Base-by-base conservation (phyloP, 2,329 filamentous ascomycete genomes). In the Ophiostoma ulmi region DNA sequence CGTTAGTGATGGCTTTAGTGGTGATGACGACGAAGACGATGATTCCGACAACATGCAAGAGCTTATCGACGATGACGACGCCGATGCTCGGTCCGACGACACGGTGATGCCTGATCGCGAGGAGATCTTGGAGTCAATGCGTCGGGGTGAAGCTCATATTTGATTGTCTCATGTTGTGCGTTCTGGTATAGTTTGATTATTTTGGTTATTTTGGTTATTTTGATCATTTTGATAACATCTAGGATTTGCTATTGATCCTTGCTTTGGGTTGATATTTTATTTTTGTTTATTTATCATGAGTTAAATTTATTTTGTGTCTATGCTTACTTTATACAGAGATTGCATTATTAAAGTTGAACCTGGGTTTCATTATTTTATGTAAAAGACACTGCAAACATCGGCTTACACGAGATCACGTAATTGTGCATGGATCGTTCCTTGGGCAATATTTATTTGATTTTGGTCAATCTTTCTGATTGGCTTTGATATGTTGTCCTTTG, bases 81-180 rank as follows among this genome's bases (percentile, higher is more conserved):
- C 68, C 2, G 72, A 73, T 20, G 68, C 71, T 1, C 52, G 44
- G 48, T 73, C 72, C 11, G 72, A 73, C 22, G 58, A 69, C 39
- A 73, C 72, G 5, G 73, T 75, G 38, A 76, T 73, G 55, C 48
- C 74, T 55, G 72, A 74, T 65, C 72, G 71, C n/a, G 74, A 74
- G 20, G 74, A 75, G 68, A 61, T 69, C 7, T 44, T 69, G 44
- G 63, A 67, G 70, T 68, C 67, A 13, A 69, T 71, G 67, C 67
- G 22, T 11, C 70, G 38, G 22, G 67, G 65, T 36, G 44, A 26
- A 13, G 22, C 22, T 5, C 26, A 36, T 11, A 13, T 63, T 26
- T 58, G 10, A 58, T 31, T 58, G 26, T 10, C 10, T 31, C 13
- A 26, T 14, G 8, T 55, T 55, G 22, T 22, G n/a, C 20, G 7